These are phyloP conservation scores for Aspergillus flavus DNA, from an alignment of 2,329 filamentous ascomycete species.

Conservation along the genomic window DNA sequence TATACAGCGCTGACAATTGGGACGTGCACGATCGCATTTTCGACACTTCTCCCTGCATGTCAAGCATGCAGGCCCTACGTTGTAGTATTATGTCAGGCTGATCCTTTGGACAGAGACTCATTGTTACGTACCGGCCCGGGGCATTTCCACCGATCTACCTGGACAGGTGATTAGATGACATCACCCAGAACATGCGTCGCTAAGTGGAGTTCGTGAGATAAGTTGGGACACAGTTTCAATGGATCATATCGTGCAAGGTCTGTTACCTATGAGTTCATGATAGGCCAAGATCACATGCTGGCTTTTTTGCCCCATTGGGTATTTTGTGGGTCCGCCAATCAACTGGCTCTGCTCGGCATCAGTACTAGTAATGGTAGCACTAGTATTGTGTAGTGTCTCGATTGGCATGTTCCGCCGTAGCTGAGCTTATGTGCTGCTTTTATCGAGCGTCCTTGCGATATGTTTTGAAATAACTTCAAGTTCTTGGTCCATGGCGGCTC, in stretches of 20 bases:
- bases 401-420: background rate
- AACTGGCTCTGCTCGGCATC: background rate
- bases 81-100: background rate
- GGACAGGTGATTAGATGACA: background rate
- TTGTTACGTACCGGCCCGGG: slow-evolving; percentile 14
- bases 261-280: background rate
- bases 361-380: background rate
- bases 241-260: background rate
- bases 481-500: background rate
- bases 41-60: slow-evolving; percentile 39
- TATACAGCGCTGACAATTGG: slow-evolving; percentile 32
- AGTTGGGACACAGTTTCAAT: background rate
- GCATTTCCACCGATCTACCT: slow-evolving; percentile 6
- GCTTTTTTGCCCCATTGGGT: background rate
- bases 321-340: background rate
- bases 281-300: slow-evolving; percentile 2
- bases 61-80: slow-evolving; percentile 33
- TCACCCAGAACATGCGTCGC: background rate
- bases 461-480: background rate
- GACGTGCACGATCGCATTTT: slow-evolving; percentile 34
- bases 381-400: background rate
- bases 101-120: background rate
- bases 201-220: background rate
- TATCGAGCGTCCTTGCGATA: background rate
- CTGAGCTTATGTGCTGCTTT: background rate